Conservation (phyloP, 192 early-diverging fungal genomes). For the Allomyces macrogynus region DNA sequence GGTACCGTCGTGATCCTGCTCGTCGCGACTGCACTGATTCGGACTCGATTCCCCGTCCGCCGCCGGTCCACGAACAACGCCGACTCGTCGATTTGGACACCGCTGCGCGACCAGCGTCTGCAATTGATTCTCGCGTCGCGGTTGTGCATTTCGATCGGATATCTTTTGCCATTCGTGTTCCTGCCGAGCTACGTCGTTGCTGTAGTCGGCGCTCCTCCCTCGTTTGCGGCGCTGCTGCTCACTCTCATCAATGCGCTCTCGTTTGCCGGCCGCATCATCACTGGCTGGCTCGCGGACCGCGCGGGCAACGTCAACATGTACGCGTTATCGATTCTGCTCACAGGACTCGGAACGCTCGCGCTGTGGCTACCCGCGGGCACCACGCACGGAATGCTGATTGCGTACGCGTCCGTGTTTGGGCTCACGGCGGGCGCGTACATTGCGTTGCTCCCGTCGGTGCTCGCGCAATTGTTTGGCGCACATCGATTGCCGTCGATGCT, state of each 20-base stretch:
- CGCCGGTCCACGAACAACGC: not conserved
- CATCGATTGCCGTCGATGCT: not conserved
- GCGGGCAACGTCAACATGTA: slow-evolving; percentile 39
- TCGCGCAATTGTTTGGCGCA: not conserved
- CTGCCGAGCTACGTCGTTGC: slow-evolving; percentile 22
- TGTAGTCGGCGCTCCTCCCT: slow-evolving; percentile 12
- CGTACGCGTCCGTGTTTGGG: not conserved
- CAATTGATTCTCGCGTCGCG: not conserved
- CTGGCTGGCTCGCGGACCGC: not conserved
- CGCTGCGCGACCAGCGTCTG: not conserved
- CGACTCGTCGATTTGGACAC: not conserved
- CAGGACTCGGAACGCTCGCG: slow-evolving; percentile 19
- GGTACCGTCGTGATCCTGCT: slow-evolving; percentile 19
- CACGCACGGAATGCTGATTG: not conserved
- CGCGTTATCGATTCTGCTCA: slow-evolving; percentile 16
- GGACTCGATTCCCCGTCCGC: slow-evolving; percentile 4
- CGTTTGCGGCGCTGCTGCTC: slow-evolving; percentile 10
- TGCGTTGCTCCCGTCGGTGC: not conserved
- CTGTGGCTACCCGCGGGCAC: slow-evolving; percentile 20
- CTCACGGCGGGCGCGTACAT: not conserved
- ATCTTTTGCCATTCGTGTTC: slow-evolving; percentile 18
- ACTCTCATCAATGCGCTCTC: slow-evolving; percentile 36
- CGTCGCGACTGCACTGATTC: slow-evolving; percentile 6
- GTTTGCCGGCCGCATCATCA: slow-evolving; percentile 26
- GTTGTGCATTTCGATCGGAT: slow-evolving; percentile 8